phyloP scores from a whole-genome alignment of 148 eudicot species.

The Rheum nobile region DNA sequence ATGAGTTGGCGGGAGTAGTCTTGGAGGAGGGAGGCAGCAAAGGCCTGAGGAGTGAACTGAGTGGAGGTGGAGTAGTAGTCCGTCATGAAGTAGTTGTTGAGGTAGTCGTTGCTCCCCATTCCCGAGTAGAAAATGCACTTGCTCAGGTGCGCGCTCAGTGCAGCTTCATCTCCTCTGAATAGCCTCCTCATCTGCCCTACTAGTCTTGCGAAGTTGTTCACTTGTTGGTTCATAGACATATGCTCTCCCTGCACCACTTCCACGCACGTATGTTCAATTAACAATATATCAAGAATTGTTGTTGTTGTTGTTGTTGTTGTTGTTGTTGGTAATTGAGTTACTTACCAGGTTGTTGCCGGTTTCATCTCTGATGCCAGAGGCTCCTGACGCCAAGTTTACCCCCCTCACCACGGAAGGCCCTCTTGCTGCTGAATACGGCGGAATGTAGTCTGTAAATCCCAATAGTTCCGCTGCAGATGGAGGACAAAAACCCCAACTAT shows the following conservation, averaged over 20 bases:
- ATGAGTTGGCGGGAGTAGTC: slow-evolving; percentile 61
- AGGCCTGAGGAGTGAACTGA: slow-evolving; percentile 42
- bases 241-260: slow-evolving; percentile 45
- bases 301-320: too few species aligned
- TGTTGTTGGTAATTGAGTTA: too few species aligned
- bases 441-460: slow-evolving; percentile 58
- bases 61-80: slow-evolving; percentile 36
- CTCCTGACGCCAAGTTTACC: slow-evolving; percentile 76
- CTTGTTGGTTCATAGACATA: slow-evolving; percentile 60
- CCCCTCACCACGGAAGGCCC: slow-evolving; percentile 37
- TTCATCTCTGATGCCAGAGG: slow-evolving; percentile 78
- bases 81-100: slow-evolving; percentile 86
- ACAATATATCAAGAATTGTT: too few species aligned
- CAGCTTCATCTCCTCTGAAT: slow-evolving; percentile 40
- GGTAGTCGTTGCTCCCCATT: slow-evolving; percentile 87
- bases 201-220: slow-evolving; percentile 42
- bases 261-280: too few species aligned
- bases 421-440: slow-evolving; percentile 41
- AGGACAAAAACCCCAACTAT: too few species aligned
- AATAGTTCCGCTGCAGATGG: slow-evolving; percentile 65
- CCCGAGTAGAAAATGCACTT: slow-evolving; percentile 62
- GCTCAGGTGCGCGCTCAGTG: slow-evolving; percentile 34
- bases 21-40: slow-evolving; percentile 51
- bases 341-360: slow-evolving; percentile 74
- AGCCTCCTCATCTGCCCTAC: slow-evolving; percentile 36